These are phyloP conservation scores for Trichosporon inkin DNA, from an alignment of 1,284 basidiomycete species.

Conservation along the genomic window DNA sequence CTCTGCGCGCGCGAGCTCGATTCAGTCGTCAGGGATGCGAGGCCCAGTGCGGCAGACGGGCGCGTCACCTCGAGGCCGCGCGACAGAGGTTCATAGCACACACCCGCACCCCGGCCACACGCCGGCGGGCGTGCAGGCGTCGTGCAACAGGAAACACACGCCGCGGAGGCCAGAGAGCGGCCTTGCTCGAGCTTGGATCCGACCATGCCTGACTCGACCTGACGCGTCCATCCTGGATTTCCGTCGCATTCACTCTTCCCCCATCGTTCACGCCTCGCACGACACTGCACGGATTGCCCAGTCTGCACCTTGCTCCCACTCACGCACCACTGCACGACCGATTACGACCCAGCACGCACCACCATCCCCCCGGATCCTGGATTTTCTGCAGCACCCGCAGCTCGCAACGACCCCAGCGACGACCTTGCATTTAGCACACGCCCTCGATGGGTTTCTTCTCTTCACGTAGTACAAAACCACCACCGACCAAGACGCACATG, in stretches of 20 bases:
- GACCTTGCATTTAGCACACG: constrained; percentile 6
- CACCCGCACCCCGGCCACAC: no score
- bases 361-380: no score
- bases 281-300: background rate
- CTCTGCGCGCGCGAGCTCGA: background rate
- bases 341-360: no score
- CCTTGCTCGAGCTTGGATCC: no score
- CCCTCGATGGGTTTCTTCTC: background rate
- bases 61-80: background rate
- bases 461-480: constrained; percentile 6
- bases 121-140: no score
- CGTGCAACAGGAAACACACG: no score
- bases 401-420: background rate
- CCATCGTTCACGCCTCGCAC: background rate
- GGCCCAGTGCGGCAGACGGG: background rate
- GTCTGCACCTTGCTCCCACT: background rate
- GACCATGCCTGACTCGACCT: no score
- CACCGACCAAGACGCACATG: background rate
- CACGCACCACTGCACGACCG: no score
- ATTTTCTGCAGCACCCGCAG: no score
- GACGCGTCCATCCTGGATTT: no score
- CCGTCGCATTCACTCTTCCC: no score
- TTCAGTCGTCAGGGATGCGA: background rate
- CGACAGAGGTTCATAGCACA: background rate
- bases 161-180: no score